Percentiles rank a stretch among this genome's conserved stretches.
These are phyloP conservation scores for Trametes meyenii DNA, from an alignment of 768 basidiomycete species.

Conservation along the genomic window DNA sequence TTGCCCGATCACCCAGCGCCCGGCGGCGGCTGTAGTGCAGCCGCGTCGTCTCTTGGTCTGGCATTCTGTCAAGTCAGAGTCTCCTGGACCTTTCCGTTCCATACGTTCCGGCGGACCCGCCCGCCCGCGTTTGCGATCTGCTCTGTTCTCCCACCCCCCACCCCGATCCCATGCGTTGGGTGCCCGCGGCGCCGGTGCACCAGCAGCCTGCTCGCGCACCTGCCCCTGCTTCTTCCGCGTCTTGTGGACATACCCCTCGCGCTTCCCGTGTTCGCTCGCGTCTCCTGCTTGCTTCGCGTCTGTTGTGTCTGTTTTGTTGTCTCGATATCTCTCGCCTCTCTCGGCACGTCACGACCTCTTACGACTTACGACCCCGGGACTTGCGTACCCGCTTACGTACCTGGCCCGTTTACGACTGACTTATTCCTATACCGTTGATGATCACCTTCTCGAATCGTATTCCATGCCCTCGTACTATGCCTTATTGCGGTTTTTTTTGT, in stretches of 20 bases:
- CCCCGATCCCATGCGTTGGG: slow-evolving; percentile 13
- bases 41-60: slow-evolving; percentile 19
- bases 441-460: slow-evolving; percentile 13
- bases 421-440: slow-evolving; percentile 31
- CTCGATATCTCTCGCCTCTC: slow-evolving; percentile 18
- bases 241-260: slow-evolving; percentile 12
- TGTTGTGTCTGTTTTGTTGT: slow-evolving; percentile 12
- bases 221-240: slow-evolving; percentile 15
- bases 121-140: slow-evolving; percentile 16
- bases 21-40: slow-evolving; percentile 16
- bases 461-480: slow-evolving; percentile 1
- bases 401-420: slow-evolving; percentile 26
- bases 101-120: slow-evolving; percentile 11
- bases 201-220: slow-evolving; percentile 2
- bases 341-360: slow-evolving; percentile 28
- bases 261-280: slow-evolving; percentile 15
- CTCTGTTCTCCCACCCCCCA: slow-evolving; percentile 5
- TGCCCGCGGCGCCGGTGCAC: slow-evolving; percentile 3
- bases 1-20: slow-evolving; percentile 15
- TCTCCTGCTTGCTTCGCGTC: slow-evolving; percentile 17
- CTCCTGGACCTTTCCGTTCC: slow-evolving; percentile 18
- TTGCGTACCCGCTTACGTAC: slow-evolving; percentile 22
- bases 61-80: not conserved
- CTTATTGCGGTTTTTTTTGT: not conserved
- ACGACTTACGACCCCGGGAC: slow-evolving; percentile 31